Conservation (phyloP, 2,329 filamentous ascomycete genomes). For the Nothophaeocryptopus gaeumannii region DNA sequence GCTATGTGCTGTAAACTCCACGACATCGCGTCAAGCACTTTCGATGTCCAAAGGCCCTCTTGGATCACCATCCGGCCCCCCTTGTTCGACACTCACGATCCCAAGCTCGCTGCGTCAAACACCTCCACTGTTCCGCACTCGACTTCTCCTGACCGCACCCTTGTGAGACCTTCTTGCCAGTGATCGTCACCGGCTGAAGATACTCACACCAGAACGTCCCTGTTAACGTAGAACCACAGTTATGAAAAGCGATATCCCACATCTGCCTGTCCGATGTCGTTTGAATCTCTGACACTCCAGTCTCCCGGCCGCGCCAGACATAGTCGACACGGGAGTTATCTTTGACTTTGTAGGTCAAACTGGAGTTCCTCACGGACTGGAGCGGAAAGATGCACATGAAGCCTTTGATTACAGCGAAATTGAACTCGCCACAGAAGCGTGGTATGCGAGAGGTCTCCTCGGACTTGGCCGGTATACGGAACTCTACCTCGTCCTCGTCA, state of each 20-base stretch:
- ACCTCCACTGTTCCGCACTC: conserved; percentile 7
- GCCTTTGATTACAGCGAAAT: conserved; percentile 12
- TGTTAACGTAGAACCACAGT: conserved; percentile 6
- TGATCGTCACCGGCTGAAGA: conserved; percentile 2
- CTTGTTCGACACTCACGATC: conserved; percentile 2
- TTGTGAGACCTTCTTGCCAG: conserved; percentile 8
- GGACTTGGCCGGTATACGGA: too few relatives aligned
- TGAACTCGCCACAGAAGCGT: conserved; percentile 12
- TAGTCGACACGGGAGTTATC: conserved; percentile 5
- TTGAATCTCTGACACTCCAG: conserved; percentile 11
- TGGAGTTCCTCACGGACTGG: background rate
- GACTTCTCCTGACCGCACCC: conserved; percentile 1
- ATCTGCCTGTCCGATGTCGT: background rate
- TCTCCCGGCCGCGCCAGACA: conserved; percentile 15
- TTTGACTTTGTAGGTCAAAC: conserved; percentile 2
- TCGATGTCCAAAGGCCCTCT: too few relatives aligned
- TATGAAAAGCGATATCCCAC: background rate
- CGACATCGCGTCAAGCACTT: too few relatives aligned
- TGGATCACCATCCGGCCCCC: background rate
- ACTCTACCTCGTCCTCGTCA: conserved; percentile 6
- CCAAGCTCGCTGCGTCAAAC: conserved; percentile 5
- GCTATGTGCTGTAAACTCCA: too few relatives aligned
- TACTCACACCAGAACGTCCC: conserved; percentile 8
- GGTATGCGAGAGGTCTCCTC: background rate
- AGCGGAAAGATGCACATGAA: conserved; percentile 14